Conservation (phyloP, 2,329 filamentous ascomycete genomes). For the Biscogniauxia sp. region DNA sequence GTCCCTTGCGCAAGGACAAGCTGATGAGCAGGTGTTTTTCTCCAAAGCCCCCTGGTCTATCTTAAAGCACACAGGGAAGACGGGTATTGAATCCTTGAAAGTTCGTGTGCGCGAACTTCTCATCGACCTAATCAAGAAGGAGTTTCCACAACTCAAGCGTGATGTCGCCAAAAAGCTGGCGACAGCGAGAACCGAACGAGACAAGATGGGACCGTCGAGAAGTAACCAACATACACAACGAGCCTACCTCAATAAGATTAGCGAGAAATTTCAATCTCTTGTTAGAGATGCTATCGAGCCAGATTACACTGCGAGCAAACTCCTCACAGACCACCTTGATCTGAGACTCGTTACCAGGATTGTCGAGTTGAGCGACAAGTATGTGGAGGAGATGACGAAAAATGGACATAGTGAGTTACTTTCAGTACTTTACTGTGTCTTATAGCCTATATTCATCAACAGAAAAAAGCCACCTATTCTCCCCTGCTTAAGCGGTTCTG, state of each 20-base stretch:
- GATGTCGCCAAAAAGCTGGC: slow-evolving; percentile 22
- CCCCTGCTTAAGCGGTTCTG: too few relatives aligned
- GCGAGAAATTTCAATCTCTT: slow-evolving; percentile 27
- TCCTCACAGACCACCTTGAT: slow-evolving; percentile 21
- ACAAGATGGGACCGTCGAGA: slow-evolving; percentile 26
- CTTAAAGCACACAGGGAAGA: slow-evolving; percentile 2
- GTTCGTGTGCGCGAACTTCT: slow-evolving; percentile 37
- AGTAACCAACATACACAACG: slow-evolving; percentile 24
- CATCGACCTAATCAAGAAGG: slow-evolving; percentile 38
- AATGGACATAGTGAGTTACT: slow-evolving; percentile 26
- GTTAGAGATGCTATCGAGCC: slow-evolving; percentile 25
- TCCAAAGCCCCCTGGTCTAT: slow-evolving; percentile 34
- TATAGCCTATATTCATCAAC: too few relatives aligned
- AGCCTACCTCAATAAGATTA: slow-evolving; percentile 28
- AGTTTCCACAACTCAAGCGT: slow-evolving; percentile 28
- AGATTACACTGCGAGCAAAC: slow-evolving; percentile 19
- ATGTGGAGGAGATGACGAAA: slow-evolving; percentile 18
- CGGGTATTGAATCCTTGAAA: slow-evolving; percentile 34
- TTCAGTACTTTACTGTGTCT: too few relatives aligned
- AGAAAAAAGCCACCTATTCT: too few relatives aligned
- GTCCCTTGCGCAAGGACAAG: slow-evolving; percentile 30
- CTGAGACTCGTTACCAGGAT: slow-evolving; percentile 31
- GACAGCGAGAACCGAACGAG: slow-evolving; percentile 4
- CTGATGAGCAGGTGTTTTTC: slow-evolving; percentile 40
- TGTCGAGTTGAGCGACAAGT: slow-evolving; percentile 25